Conservation (phyloP, 495 filamentous ascomycete species). For the Xylaria sp. region DNA sequence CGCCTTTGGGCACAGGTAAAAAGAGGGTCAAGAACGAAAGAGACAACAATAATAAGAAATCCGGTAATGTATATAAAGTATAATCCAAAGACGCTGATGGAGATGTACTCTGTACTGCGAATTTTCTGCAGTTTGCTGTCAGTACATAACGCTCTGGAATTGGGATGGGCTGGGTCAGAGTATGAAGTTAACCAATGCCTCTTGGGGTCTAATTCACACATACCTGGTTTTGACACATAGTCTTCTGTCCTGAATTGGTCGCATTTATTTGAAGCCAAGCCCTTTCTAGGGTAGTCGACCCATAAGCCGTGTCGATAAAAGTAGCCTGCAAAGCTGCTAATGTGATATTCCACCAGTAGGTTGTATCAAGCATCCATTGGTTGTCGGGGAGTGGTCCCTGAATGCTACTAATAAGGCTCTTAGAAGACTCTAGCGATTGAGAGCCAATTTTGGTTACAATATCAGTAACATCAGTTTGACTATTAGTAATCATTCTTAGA, state of each 20-base stretch:
- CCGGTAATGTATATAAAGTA: conserved; percentile 23
- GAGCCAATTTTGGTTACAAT: neutral
- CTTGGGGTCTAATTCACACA: conserved; percentile 2
- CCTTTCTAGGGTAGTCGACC: neutral
- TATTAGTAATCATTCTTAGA: neutral
- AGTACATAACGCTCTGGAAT: neutral
- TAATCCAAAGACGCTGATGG: conserved; percentile 30
- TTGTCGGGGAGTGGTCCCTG: conserved; percentile 10
- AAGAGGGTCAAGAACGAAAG: conserved; percentile 18
- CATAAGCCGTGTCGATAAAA: neutral
- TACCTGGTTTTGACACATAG: conserved; percentile 14
- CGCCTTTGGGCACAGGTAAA: neutral
- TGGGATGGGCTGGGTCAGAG: neutral
- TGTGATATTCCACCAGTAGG: conserved; percentile 7
- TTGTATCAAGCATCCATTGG: conserved; percentile 29
- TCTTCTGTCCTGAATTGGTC: neutral
- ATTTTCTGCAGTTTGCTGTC: conserved; percentile 27
- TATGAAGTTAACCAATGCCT: too few species aligned
- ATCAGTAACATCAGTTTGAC: neutral
- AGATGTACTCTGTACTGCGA: conserved; percentile 17
- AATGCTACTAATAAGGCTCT: neutral
- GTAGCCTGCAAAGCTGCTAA: conserved; percentile 18
- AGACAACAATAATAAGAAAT: conserved; percentile 21
- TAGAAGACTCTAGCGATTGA: conserved; percentile 7
- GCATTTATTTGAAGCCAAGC: conserved; percentile 28